Base-by-base conservation (phyloP, 805 yeast genomes). In the Saccharomyces eubayanus region DNA sequence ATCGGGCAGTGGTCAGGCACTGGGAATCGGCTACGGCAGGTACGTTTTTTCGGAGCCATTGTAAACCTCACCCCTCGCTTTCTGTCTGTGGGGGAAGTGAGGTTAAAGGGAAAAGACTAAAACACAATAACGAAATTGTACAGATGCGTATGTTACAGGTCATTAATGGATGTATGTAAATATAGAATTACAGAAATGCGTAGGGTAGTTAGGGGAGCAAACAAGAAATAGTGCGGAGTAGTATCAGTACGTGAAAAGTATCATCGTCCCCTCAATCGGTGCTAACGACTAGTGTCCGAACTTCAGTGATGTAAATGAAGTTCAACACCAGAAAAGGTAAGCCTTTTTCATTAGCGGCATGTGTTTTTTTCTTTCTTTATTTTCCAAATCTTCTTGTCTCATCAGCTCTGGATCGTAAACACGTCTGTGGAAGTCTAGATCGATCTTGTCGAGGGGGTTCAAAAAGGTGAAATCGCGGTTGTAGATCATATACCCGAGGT, bases 401-500 rank as follows among this genome's bases (percentile, higher is more conserved):
- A 74, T 59, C 21, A 69, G 56, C 47, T 74, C 77, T 47, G 73
- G 68, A 59, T 75, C 77, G 43, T 59, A 65, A 6, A 59, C 48
- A 16, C 72, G 69, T 67, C 80, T 72, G 43, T 76, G 76, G 27
- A 72, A 62, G 51, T 74, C 77, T 43, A 77, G 65, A 60, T 77
- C 80, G 29, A 77, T 68, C 41, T 74, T 74, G 12, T 65, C 60
- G 16, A 69, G 64, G 12, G 62, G 68, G 41, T 71, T 67, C 58
- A 70, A 58, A 29, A 72, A 62, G 5, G 59, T 59, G 52, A 60
- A 71, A 48, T 73, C 71, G 51, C 71, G 68, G 48, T 67, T 71
- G 66, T 72, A 77, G 11, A 78, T 31, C 74, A 81, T 82, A 70
- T 79, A 81, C n/a, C 73, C 75, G 27, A 80, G 43, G 63, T 76